Conservation (phyloP, 129 eudicot species). For the Heracleum sosnowskyi region DNA sequence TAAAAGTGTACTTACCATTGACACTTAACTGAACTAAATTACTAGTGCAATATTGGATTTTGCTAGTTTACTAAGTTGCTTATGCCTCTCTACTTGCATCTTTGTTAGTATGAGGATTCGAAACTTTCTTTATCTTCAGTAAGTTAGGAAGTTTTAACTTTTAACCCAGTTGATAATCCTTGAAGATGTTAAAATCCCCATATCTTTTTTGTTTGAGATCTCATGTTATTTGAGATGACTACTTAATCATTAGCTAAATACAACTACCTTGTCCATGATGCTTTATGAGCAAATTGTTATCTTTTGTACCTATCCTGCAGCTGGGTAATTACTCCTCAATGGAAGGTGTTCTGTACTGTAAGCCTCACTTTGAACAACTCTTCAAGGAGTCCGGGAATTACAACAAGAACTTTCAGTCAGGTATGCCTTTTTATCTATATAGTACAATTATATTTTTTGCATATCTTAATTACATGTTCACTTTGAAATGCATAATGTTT, state of each 20-base stretch:
- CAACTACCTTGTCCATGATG: slow-evolving; percentile 8
- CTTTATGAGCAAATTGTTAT: neutral
- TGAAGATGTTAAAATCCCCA: neutral
- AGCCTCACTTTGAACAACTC: slow-evolving; percentile 98
- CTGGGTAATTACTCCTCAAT: slow-evolving; percentile 89
- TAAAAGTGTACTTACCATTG: neutral
- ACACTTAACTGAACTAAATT: neutral
- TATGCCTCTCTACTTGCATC: neutral
- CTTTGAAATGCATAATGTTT: slow-evolving; percentile 13
- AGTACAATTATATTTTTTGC: neutral
- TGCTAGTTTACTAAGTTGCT: neutral
- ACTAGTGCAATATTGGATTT: neutral
- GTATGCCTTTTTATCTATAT: slow-evolving; percentile 31
- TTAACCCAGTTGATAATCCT: neutral
- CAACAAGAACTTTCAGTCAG: slow-evolving; percentile 94
- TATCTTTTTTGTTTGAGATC: neutral
- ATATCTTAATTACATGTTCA: neutral
- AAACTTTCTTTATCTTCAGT: neutral
- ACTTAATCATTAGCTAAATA: neutral
- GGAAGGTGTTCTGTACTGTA: slow-evolving; percentile 97
- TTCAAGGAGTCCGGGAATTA: slow-evolving; percentile 89
- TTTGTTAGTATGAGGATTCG: neutral
- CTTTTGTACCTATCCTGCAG: slow-evolving; percentile 33
- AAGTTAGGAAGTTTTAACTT: neutral
- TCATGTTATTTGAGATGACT: neutral